Conservation (phyloP, 805 yeast genomes). For the Candida montana region DNA sequence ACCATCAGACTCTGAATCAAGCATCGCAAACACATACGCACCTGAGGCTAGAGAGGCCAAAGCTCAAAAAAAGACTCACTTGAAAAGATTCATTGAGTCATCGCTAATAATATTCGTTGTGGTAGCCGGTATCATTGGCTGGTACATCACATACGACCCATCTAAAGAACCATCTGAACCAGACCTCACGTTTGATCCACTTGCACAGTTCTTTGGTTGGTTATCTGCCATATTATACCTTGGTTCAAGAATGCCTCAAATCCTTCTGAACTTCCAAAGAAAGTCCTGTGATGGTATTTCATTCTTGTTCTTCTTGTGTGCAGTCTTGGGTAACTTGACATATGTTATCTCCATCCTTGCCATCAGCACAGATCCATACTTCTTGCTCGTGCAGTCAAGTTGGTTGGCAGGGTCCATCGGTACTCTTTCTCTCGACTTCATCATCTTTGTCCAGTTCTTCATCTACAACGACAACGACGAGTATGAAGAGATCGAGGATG, state of each 20-base stretch:
- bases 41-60: not conserved
- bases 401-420: slow-evolving; percentile 94
- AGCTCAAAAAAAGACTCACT: slow-evolving; percentile 15
- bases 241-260: slow-evolving; percentile 92
- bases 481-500: slow-evolving; percentile 9
- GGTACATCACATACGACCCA: slow-evolving; percentile 64
- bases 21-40: not conserved
- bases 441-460: slow-evolving; percentile 84
- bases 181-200: slow-evolving; percentile 57
- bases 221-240: slow-evolving; percentile 67
- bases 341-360: slow-evolving; percentile 82
- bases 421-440: slow-evolving; percentile 75
- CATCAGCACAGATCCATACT: slow-evolving; percentile 63
- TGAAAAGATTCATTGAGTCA: slow-evolving; percentile 25
- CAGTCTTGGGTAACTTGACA: slow-evolving; percentile 89
- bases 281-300: slow-evolving; percentile 95
- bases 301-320: slow-evolving; percentile 88
- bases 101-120: slow-evolving; percentile 62
- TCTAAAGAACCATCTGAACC: slow-evolving; percentile 26
- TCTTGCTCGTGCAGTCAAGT: slow-evolving; percentile 74
- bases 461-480: slow-evolving; percentile 37
- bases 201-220: slow-evolving; percentile 87
- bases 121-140: slow-evolving; percentile 79
- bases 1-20: slow-evolving; percentile 9
- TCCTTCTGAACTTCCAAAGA: slow-evolving; percentile 74